These are phyloP conservation scores for Rhodotorula sp. DNA, from an alignment of 1,284 basidiomycete genomes.

Conservation along the genomic window DNA sequence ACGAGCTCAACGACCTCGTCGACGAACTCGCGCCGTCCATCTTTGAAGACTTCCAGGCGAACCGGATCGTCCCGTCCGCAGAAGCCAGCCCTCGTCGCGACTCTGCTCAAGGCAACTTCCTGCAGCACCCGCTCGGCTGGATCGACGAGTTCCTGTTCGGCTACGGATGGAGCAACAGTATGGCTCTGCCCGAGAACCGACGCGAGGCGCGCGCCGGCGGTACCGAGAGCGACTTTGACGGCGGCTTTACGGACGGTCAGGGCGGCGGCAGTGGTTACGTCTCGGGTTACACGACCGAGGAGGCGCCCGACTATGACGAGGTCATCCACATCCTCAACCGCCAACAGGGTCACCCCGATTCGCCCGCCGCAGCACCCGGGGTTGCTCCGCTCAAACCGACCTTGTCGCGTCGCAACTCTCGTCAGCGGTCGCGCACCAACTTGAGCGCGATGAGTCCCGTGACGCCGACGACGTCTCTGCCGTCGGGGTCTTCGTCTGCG, in stretches of 20 bases:
- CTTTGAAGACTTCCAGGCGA: constrained; percentile 83
- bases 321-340: constrained; percentile 40
- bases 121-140: constrained; percentile 74
- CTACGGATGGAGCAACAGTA: constrained; percentile 66
- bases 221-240: constrained; percentile 43
- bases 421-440: constrained; percentile 28
- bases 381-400: neutral
- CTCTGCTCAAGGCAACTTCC: constrained; percentile 41
- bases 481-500: neutral
- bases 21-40: constrained; percentile 71
- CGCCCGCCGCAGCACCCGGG: neutral
- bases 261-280: constrained; percentile 50
- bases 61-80: constrained; percentile 77
- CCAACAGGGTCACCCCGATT: constrained; percentile 29
- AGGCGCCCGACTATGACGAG: constrained; percentile 55
- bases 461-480: neutral
- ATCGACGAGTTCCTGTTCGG: constrained; percentile 82
- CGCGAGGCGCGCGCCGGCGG: constrained; percentile 26
- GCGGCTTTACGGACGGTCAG: constrained; percentile 44
- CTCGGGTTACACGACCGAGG: constrained; percentile 51
- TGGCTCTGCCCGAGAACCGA: constrained; percentile 26
- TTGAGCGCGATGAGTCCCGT: constrained; percentile 19
- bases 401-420: constrained; percentile 24
- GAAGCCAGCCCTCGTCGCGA: neutral
- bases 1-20: constrained; percentile 84